These are phyloP conservation scores for Phytophthora chlamydospora DNA, from an alignment of 352 stramenopile species.

Conservation along the genomic window DNA sequence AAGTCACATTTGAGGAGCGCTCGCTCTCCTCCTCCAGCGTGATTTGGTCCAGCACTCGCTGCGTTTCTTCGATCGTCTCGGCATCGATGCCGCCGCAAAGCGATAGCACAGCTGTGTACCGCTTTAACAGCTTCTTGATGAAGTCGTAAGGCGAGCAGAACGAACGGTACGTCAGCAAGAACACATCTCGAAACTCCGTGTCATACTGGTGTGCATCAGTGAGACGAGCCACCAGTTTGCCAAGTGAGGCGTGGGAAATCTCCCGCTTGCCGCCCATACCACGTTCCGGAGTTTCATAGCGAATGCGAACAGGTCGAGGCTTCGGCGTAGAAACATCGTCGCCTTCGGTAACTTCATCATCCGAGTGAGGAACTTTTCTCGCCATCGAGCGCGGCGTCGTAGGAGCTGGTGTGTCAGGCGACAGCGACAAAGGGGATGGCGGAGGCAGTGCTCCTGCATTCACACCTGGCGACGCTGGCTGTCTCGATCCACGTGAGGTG, in stretches of 20 bases:
- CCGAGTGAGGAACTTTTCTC: constrained; percentile 20
- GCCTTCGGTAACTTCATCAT: constrained; percentile 16
- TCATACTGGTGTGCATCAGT: constrained; percentile 89
- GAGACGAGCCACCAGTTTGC: constrained; percentile 81
- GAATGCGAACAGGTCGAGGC: constrained; percentile 65
- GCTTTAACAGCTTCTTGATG: constrained; percentile 89
- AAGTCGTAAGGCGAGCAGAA: constrained; percentile 89
- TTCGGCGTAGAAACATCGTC: constrained; percentile 32
- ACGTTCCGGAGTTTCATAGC: constrained; percentile 70
- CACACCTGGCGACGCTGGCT: constrained; percentile 22
- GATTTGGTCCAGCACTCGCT: constrained; percentile 72
- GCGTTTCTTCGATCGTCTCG: constrained; percentile 62
- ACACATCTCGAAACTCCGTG: constrained; percentile 86
- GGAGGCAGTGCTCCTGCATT: constrained; percentile 21
- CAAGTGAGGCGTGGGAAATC: constrained; percentile 88
- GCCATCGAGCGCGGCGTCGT: constrained; percentile 28
- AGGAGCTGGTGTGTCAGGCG: constrained; percentile 15
- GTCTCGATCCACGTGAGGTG: constrained; percentile 25
- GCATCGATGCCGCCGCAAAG: constrained; percentile 57
- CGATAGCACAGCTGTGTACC: constrained; percentile 78
- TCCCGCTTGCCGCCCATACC: constrained; percentile 72
- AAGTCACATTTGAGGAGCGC: constrained; percentile 60
- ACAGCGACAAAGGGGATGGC: constrained; percentile 30
- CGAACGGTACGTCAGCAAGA: constrained; percentile 81
- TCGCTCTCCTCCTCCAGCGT: constrained; percentile 63